Evolutionary conservation across 495 filamentous ascomycete genomes (phyloP).

Genomic region (Aspergillus avenaceus): DNA sequence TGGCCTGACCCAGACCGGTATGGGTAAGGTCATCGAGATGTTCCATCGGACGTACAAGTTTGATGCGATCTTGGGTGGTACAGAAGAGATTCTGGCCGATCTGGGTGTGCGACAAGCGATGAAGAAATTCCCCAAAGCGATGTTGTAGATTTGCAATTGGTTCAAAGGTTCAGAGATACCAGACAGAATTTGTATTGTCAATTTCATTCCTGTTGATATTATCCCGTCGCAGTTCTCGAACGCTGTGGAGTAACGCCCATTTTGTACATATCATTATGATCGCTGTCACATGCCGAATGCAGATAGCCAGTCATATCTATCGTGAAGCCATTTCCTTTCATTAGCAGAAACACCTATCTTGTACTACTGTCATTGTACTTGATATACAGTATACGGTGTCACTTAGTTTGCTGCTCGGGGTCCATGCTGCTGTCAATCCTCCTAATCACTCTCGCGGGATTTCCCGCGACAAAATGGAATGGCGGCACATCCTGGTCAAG

Average conservation of each 20-base stretch:
- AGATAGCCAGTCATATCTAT: no score
- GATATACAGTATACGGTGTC: not conserved
- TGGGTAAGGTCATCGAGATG: constrained; percentile 77
- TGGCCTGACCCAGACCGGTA: constrained; percentile 75
- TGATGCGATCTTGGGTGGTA: constrained; percentile 80
- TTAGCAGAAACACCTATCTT: no score
- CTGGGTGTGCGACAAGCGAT: constrained; percentile 78
- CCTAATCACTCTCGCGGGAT: constrained; percentile 57
- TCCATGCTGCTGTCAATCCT: constrained; percentile 37
- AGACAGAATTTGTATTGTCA: no score
- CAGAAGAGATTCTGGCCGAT: constrained; percentile 81
- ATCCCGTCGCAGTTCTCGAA: no score
- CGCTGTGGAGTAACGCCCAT: no score
- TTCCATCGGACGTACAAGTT: constrained; percentile 87
- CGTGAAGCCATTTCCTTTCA: no score
- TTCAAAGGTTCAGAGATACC: no score
- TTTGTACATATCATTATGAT: no score
- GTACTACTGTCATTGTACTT: not conserved
- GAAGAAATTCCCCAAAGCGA: constrained; percentile 77
- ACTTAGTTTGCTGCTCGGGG: constrained; percentile 1
- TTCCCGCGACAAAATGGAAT: constrained; percentile 56
- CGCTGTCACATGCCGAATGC: no score
- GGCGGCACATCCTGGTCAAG: constrained; percentile 48
- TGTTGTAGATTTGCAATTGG: constrained; percentile 49
- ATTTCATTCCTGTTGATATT: not conserved